Evolutionary conservation across 2,329 filamentous ascomycete genomes (phyloP), one percentile per base, ranked within the genome.

Genomic region (Aspergillus tubingensis): DNA sequence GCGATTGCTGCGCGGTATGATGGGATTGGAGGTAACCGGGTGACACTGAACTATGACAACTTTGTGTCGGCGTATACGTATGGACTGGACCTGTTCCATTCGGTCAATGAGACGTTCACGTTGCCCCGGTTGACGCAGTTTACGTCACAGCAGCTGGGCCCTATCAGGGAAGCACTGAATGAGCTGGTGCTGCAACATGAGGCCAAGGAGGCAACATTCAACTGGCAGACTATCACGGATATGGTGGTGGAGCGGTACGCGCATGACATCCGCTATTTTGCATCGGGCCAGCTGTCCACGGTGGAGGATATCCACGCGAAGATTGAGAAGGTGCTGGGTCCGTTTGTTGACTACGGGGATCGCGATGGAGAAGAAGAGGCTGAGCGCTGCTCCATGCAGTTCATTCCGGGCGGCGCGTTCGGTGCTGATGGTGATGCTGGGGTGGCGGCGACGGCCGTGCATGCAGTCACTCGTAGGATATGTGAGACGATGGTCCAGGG

Each of bases 161-260:
- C 67, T 11, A 69, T 83, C 15, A 72, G 79, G 47, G 62, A 68
- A 0, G 81, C 85, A 19, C 70, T 89, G 1, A 74, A 74, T 2
- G 58, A 70, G 0, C 73, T 85, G 49, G 74, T 83, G 1, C 64
- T 74, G 30, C 65, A 59, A 8, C 67, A 74, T 10, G 72, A 74
- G 11, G 63, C 52, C 66, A 63, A 23, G 63, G 68, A 17, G 70
- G 13, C 53, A 7, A 63, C 65, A 3, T 68, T 85, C 25, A 77
- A 91, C 67, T 92, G 90, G 90, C 90, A 92, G 69, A 81, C 77
- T 0, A 77, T 89, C 1, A 81, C 83, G 0, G 90, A 93, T 66
- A 82, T 89, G 79, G 77, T 92, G 3, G 79, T 91, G 3, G 72
- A 79, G 4, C 82, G 89, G 1, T 91, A 89, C 67, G 81, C 82